Evolutionary conservation across 1,284 basidiomycete genomes (phyloP).

Genomic region (Pascua sp.): DNA sequence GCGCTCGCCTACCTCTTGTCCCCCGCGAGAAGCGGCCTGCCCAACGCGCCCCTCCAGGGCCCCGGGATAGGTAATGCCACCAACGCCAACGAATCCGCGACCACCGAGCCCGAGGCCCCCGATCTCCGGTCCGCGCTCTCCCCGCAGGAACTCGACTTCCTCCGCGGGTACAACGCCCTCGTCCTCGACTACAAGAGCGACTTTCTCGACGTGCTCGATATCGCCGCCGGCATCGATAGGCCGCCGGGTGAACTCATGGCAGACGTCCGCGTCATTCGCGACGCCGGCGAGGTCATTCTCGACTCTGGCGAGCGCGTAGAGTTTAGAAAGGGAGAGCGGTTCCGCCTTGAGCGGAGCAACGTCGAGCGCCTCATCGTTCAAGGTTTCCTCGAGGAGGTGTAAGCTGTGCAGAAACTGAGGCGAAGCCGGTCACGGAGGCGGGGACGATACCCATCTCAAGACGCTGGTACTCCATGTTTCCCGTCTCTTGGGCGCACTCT

Average conservation of each 20-base stretch:
- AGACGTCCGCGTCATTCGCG: slow-evolving; percentile 56
- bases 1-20: slow-evolving; percentile 79
- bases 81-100: background rate
- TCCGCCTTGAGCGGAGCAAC: slow-evolving; percentile 77
- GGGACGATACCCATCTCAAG: too few species aligned
- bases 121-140: slow-evolving; percentile 75
- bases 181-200: slow-evolving; percentile 80
- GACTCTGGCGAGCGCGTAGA: slow-evolving; percentile 76
- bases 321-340: slow-evolving; percentile 81
- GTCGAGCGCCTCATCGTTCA: slow-evolving; percentile 89
- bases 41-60: too few species aligned
- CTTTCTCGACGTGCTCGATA: slow-evolving; percentile 79
- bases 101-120: slow-evolving; percentile 23
- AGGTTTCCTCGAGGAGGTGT: slow-evolving; percentile 72
- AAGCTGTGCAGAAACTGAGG: background rate
- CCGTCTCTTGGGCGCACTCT: too few species aligned
- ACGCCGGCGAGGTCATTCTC: slow-evolving; percentile 85
- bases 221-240: slow-evolving; percentile 68
- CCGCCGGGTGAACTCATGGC: slow-evolving; percentile 56
- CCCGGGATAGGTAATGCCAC: too few species aligned
- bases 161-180: slow-evolving; percentile 74
- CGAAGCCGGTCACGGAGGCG: too few species aligned
- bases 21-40: slow-evolving; percentile 22
- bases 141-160: slow-evolving; percentile 86
- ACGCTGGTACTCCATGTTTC: too few species aligned